Evolutionary conservation across 2,329 filamentous ascomycete genomes (phyloP), one percentile per base, ranked within the genome.

Genomic region (Ophiocordyceps polyrhachis-furcata): DNA sequence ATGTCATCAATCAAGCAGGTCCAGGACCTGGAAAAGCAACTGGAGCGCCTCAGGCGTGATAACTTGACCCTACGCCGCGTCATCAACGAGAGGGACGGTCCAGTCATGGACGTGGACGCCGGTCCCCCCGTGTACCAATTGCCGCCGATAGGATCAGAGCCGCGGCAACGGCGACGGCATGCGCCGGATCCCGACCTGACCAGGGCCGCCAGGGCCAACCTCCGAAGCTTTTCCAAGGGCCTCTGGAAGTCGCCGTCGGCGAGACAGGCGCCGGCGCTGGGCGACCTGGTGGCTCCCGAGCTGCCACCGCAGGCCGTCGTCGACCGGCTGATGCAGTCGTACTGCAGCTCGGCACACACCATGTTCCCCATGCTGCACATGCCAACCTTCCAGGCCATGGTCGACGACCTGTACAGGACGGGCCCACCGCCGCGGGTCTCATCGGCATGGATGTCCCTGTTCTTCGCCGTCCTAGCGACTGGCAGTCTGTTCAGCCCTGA

Each of bases 1-100:
- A 98, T 98, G 91, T 96, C 91, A 17, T 96, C 89, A 1, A 96
- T 96, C 65, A 98, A 96, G 74, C 91, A 95, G 68, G 84, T 96
- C 13, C 91, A 96, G 63, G 91, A 98, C 59, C 70, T 98, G 23
- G 89, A 96, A 64, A 91, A 86, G 62, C 88, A 95, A 62, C 76
- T 95, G 55, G 75, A 82, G 42, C 74, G 81, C 44, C 73, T 91
- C 38, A 83, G 80, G 57, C 78, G 85, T 47, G 83, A 94, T 59
- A 88, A 94, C 55, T 72, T 69, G 46, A 80, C 79, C 49, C 66
- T 94, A 37, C 76, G 77, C 44, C 77, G 80, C 28, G 74, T 79
- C 55, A 63, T 85, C 40, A 63, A 67, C 40, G 68, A 70, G 43
- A 60, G 65, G 45, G 65, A 68, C 46, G 67, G 65, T 14, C 66